Evolutionary conservation across 2,329 filamentous ascomycete species (phyloP).

Genomic region (Pestalotiopsis sp.): DNA sequence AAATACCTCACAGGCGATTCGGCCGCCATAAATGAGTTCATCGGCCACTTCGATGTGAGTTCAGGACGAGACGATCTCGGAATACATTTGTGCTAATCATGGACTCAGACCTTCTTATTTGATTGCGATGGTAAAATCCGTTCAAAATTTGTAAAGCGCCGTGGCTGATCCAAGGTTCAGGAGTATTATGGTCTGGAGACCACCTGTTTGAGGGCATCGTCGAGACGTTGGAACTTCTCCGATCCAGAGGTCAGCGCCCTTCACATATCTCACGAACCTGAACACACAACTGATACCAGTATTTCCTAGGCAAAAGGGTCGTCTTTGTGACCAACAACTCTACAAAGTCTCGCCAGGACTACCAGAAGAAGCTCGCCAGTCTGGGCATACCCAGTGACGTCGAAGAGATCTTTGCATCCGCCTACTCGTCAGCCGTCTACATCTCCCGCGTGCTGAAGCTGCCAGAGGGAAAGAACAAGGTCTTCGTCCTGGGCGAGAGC

Average conservation of each 20-base stretch:
- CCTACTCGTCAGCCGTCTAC: conserved; percentile 94
- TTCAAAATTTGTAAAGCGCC: not conserved
- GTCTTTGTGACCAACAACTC: conserved; percentile 99
- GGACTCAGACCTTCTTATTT: conserved; percentile 79
- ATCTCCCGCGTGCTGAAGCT: conserved; percentile 89
- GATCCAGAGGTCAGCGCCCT: conserved; percentile 69
- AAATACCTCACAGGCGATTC: conserved; percentile 79
- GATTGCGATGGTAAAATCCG: conserved; percentile 87
- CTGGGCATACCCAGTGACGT: conserved; percentile 79
- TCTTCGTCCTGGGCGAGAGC: conserved; percentile 88
- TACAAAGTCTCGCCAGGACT: conserved; percentile 91
- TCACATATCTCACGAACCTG: not conserved
- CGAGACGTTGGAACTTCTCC: conserved; percentile 82
- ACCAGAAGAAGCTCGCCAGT: conserved; percentile 84
- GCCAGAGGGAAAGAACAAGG: conserved; percentile 80
- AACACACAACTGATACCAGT: not conserved
- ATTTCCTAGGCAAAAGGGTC: conserved; percentile 74
- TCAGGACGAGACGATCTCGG: not conserved
- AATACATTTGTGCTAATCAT: conserved; percentile 16
- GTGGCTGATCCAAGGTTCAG: conserved; percentile 33
- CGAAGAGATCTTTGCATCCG: conserved; percentile 94
- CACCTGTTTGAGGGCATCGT: conserved; percentile 83
- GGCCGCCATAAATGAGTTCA: conserved; percentile 76
- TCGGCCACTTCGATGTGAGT: conserved; percentile 89
- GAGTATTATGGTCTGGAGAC: conserved; percentile 95